phyloP scores from a whole-genome alignment of 441 rosid genomes.

The Populus hybrid region DNA sequence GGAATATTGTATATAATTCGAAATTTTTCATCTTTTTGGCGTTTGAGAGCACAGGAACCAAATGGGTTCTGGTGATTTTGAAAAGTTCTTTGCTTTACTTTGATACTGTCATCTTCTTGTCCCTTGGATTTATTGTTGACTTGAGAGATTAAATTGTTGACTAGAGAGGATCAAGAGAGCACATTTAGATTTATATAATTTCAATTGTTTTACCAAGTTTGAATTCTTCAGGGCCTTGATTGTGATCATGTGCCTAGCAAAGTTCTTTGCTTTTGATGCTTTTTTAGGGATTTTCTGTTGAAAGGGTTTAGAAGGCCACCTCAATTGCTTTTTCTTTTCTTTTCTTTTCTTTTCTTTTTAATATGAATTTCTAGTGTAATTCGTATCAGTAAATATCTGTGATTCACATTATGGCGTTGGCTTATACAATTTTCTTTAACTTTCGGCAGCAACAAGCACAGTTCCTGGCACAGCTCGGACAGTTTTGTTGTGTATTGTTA shows the following conservation, averaged over 20 bases:
- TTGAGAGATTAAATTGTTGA: neutral
- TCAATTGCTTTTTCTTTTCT: neutral
- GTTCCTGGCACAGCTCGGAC: slow-evolving; percentile 10
- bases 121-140: neutral
- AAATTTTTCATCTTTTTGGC: no score
- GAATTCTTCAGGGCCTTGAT: neutral
- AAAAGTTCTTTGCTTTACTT: no score
- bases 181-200: neutral
- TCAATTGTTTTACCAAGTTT: neutral
- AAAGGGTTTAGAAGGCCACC: neutral
- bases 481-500: neutral
- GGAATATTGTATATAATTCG: no score
- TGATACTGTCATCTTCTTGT: neutral
- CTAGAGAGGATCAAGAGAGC: neutral
- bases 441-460: slow-evolving; percentile 24
- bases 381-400: neutral
- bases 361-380: neutral
- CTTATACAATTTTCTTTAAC: neutral
- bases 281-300: neutral
- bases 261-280: neutral
- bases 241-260: neutral
- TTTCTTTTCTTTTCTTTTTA: neutral
- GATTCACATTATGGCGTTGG: neutral
- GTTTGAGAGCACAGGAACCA: no score
- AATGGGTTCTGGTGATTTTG: no score